Percentiles rank a stretch among this genome's conserved stretches.
These are phyloP conservation scores for Aspergillus uvarum DNA, from an alignment of 2,329 filamentous ascomycete genomes.

Conservation along the genomic window DNA sequence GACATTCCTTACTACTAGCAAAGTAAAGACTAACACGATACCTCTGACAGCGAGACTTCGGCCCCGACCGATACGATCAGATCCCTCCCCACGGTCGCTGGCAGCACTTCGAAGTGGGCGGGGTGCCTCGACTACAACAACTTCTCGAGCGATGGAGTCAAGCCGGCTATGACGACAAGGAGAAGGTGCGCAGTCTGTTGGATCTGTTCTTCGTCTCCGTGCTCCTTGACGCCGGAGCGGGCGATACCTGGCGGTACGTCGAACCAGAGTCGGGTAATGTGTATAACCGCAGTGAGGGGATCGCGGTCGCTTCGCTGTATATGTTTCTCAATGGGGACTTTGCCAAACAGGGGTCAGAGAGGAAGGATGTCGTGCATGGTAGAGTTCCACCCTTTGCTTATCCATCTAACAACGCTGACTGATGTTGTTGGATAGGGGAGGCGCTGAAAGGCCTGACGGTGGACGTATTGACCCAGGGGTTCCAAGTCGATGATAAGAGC, in stretches of 20 bases:
- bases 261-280: constrained; percentile 36
- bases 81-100: constrained; percentile 60
- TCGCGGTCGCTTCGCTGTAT: constrained; percentile 52
- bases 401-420: background rate
- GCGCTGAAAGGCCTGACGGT: constrained; percentile 31
- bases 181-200: constrained; percentile 55
- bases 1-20: background rate
- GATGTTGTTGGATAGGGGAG: constrained; percentile 6
- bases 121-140: constrained; percentile 49
- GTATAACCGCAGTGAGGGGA: constrained; percentile 51
- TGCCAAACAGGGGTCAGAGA: background rate
- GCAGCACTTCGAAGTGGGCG: constrained; percentile 63
- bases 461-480: constrained; percentile 37
- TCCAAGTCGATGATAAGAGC: constrained; percentile 43
- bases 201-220: constrained; percentile 64
- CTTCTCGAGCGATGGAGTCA: constrained; percentile 50
- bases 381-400: background rate
- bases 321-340: constrained; percentile 52
- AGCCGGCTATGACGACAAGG: constrained; percentile 44
- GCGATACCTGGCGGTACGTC: constrained; percentile 50
- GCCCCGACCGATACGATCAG: constrained; percentile 46
- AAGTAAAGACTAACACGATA: background rate
- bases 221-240: constrained; percentile 57
- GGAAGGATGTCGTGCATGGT: constrained; percentile 16
- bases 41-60: constrained; percentile 49